Base-by-base conservation (phyloP, 2,329 filamentous ascomycete genomes). In the Botrytis deweyae region DNA sequence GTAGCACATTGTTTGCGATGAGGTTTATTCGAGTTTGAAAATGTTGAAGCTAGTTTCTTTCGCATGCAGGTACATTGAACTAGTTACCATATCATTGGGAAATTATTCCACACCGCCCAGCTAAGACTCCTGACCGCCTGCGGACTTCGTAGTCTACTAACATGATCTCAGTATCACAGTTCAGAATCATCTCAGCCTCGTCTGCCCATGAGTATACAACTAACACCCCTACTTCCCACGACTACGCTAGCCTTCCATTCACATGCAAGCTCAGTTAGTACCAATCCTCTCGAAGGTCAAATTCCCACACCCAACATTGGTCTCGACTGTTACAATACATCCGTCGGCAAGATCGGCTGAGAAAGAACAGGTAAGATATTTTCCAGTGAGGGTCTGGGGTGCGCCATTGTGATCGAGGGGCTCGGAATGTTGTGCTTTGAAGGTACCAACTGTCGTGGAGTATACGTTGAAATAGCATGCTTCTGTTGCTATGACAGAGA, bases 271-370 rank as follows among this genome's bases (percentile, higher is more conserved):
- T 70, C 9, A 64, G 38, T 42, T 25, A 12, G 38, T 38, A n/a
- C 59, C 58, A 52, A 52, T 64, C 18, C 58, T 62, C 9, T 61
- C 44, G 9, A 71, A 71, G 29, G 29, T 71, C 58, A 64, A 25
- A 9, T 40, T 38, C 14, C 69, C 59, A 40, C 42, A 63, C 14
- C 22, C 16, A 20, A 38, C 14, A 36, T 64, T 71, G 22, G 29
- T 63, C 29, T 49, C 25, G 25, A 64, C 18, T 6, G 59, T 62
- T 4, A 52, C 38, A 8, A 64, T 52, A 52, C 69, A 64, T 61
- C 58, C 58, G 29, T 42, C 58, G 2, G 42, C 69, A 2, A 64
- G 25, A 40, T 42, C 9, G 7, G 29, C 33, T 14, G 58, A 71
- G 58, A 64, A 33, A 5, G 58, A 71, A 52, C 55, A 42, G 18